Evolutionary conservation across 805 yeast genomes (phyloP).

Genomic region (Monosporozyma siamensis): DNA sequence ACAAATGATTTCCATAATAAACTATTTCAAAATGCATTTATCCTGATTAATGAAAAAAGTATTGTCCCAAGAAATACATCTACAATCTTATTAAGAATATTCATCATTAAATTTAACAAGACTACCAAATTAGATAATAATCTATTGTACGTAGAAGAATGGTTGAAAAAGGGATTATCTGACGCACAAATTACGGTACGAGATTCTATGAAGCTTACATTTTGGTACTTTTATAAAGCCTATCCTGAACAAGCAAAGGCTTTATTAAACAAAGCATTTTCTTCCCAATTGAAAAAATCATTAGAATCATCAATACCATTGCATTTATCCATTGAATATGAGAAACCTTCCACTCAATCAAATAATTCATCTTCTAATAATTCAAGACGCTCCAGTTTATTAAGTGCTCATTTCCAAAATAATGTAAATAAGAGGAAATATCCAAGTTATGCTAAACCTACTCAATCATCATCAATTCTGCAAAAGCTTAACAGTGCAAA

Average conservation of each 20-base stretch:
- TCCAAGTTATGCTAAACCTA: slow-evolving; percentile 29
- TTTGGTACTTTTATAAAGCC: slow-evolving; percentile 54
- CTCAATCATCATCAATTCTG: slow-evolving; percentile 14
- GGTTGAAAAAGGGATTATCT: slow-evolving; percentile 49
- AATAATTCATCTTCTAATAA: slow-evolving; percentile 29
- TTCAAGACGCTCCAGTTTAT: slow-evolving; percentile 34
- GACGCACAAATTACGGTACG: slow-evolving; percentile 81
- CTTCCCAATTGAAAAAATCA: slow-evolving; percentile 38
- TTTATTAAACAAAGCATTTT: slow-evolving; percentile 25
- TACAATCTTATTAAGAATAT: slow-evolving; percentile 59
- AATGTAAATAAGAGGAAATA: slow-evolving; percentile 12
- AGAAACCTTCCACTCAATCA: slow-evolving; percentile 4
- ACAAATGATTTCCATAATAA: slow-evolving; percentile 43
- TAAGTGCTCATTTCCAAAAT: slow-evolving; percentile 6
- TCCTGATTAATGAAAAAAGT: slow-evolving; percentile 58
- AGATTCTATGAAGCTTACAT: slow-evolving; percentile 61
- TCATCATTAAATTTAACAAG: slow-evolving; percentile 42
- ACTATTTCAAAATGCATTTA: slow-evolving; percentile 39
- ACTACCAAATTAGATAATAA: slow-evolving; percentile 30
- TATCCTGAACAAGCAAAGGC: slow-evolving; percentile 46
- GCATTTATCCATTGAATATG: slow-evolving; percentile 20
- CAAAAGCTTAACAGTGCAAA: slow-evolving; percentile 3
- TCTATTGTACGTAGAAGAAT: slow-evolving; percentile 34
- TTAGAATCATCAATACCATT: slow-evolving; percentile 51
- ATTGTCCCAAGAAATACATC: slow-evolving; percentile 61